Conservation (phyloP, 2,329 filamentous ascomycete species). For the Hymenoscyphus fraxineus region DNA sequence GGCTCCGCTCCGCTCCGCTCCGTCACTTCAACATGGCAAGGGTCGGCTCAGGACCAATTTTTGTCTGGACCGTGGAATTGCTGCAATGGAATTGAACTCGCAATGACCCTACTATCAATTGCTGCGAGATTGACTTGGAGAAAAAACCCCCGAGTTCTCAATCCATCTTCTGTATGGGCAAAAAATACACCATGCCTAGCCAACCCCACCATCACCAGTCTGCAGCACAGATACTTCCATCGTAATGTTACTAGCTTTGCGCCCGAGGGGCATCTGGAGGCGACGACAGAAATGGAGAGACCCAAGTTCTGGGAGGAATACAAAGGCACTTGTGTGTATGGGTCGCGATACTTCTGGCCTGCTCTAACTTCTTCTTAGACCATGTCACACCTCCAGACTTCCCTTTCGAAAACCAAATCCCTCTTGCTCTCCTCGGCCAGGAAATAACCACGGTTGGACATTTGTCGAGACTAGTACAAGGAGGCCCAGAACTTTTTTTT, state of each 20-base stretch:
- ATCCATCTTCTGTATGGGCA: slow-evolving; percentile 6
- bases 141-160: neutral
- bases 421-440: slow-evolving; percentile 28
- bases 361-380: slow-evolving; percentile 9
- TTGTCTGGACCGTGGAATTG: neutral
- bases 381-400: slow-evolving; percentile 16
- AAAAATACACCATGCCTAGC: neutral
- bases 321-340: slow-evolving; percentile 25
- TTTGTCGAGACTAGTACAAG: slow-evolving; percentile 62
- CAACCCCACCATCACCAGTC: neutral
- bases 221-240: slow-evolving; percentile 19
- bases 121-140: slow-evolving; percentile 12
- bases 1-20: neutral
- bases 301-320: slow-evolving; percentile 28
- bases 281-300: slow-evolving; percentile 6
- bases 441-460: slow-evolving; percentile 65
- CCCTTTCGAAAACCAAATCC: slow-evolving; percentile 14
- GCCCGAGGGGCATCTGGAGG: slow-evolving; percentile 2
- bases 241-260: slow-evolving; percentile 10
- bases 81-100: slow-evolving; percentile 14
- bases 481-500: slow-evolving; percentile 69
- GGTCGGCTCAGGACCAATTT: no score
- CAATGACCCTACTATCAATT: slow-evolving; percentile 24
- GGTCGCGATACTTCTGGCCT: neutral
- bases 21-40: no score